phyloP scores from a whole-genome alignment of 148 eudicot species.

The Hydrangea macrophylla region DNA sequence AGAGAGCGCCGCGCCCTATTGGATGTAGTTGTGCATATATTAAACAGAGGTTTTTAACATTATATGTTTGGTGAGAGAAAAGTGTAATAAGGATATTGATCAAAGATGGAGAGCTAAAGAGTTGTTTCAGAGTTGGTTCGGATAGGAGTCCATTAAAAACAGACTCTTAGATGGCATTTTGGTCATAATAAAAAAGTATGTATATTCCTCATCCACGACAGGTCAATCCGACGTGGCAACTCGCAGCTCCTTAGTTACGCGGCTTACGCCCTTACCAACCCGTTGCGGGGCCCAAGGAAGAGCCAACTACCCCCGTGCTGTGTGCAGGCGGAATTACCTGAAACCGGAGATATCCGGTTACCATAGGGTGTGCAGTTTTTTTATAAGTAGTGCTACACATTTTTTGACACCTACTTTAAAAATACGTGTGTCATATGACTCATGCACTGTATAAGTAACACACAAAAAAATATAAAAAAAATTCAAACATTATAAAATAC shows the following conservation, averaged over 20 bases:
- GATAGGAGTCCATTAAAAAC: not conserved
- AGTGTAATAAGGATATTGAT: not conserved
- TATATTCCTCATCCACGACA: not conserved
- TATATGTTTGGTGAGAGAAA: not conserved
- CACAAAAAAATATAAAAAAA: no score
- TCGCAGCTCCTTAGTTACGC: not conserved
- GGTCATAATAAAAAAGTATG: not conserved
- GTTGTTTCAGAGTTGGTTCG: not conserved
- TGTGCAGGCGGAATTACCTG: not conserved
- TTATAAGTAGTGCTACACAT: not conserved
- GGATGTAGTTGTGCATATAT: not conserved
- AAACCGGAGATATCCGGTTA: not conserved
- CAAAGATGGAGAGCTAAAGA: not conserved
- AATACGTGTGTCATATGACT: no score
- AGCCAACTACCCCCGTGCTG: not conserved
- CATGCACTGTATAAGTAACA: no score
- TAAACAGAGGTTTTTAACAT: not conserved
- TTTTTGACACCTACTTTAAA: not conserved
- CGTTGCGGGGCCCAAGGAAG: not conserved
- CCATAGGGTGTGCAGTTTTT: not conserved
- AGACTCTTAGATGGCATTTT: not conserved
- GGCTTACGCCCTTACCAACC: not conserved
- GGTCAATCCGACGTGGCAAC: not conserved
- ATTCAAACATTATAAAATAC: no score
- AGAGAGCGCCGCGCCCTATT: not conserved